Evolutionary conservation across 129 eudicot species (phyloP).

Genomic region (Logfia minima): DNA sequence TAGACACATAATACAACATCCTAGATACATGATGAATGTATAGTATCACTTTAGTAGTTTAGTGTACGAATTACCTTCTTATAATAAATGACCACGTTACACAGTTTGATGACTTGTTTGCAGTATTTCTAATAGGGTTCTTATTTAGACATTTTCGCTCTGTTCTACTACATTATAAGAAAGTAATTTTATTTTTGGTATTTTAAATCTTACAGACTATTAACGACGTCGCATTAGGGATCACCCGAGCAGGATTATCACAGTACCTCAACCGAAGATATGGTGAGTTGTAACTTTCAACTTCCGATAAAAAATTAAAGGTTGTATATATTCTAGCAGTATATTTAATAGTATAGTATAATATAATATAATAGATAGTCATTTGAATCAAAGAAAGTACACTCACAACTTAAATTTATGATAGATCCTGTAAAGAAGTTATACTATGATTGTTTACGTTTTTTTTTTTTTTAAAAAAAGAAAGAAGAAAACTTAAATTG

Average conservation of each 20-base stretch:
- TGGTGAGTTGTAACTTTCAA: constrained; percentile 32
- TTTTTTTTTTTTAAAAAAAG: too few relatives aligned
- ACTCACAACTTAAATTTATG: background rate
- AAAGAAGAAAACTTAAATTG: background rate
- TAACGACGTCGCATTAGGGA: constrained; percentile 54
- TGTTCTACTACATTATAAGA: background rate
- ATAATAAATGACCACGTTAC: background rate
- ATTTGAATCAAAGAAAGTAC: background rate
- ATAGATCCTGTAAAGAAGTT: background rate
- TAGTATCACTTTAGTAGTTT: too few relatives aligned
- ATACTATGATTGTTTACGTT: background rate
- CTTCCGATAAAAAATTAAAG: background rate
- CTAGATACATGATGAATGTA: too few relatives aligned
- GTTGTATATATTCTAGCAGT: background rate
- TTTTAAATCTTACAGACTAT: constrained; percentile 37
- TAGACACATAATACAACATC: background rate
- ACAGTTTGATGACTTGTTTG: background rate
- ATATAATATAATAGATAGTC: too few relatives aligned
- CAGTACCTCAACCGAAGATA: constrained; percentile 53
- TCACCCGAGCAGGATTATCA: constrained; percentile 62
- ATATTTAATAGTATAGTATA: background rate
- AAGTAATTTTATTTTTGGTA: background rate
- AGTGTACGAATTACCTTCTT: background rate
- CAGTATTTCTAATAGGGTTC: background rate
- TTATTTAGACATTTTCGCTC: background rate